phyloP scores from a whole-genome alignment of 2,329 filamentous ascomycete species.

The Epichloe uncinata region DNA sequence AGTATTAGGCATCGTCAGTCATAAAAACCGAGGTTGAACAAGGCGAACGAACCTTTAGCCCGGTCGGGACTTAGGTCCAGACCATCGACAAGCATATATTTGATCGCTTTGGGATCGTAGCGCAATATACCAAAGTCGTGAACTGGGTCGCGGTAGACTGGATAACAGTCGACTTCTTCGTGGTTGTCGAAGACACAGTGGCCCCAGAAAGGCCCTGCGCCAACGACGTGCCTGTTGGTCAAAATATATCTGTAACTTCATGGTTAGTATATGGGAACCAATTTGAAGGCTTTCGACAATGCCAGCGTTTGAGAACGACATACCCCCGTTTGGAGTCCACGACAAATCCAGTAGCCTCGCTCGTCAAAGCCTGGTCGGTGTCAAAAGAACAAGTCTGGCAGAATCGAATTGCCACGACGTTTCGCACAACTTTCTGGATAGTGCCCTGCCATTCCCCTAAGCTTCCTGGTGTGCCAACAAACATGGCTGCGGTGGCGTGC shows the following conservation, averaged over 20 bases:
- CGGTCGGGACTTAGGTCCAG: slow-evolving; percentile 73
- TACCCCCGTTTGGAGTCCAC: slow-evolving; percentile 85
- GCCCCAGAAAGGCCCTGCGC: slow-evolving; percentile 91
- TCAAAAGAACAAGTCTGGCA: slow-evolving; percentile 97
- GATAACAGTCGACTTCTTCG: slow-evolving; percentile 88
- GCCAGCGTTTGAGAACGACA: slow-evolving; percentile 17
- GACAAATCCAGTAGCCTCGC: slow-evolving; percentile 94
- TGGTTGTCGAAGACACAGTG: slow-evolving; percentile 99
- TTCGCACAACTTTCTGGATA: slow-evolving; percentile 85
- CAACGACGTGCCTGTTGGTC: slow-evolving; percentile 87
- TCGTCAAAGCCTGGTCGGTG: slow-evolving; percentile 86
- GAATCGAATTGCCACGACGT: slow-evolving; percentile 97
- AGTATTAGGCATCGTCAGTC: slow-evolving; percentile 8
- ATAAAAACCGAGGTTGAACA: neutral
- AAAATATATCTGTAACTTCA: slow-evolving; percentile 51
- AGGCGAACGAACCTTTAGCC: slow-evolving; percentile 43
- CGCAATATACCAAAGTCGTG: slow-evolving; percentile 97
- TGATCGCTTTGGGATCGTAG: slow-evolving; percentile 91
- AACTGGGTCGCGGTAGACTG: slow-evolving; percentile 94
- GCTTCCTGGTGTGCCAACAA: slow-evolving; percentile 25
- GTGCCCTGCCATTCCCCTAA: slow-evolving; percentile 79
- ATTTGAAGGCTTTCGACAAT: neutral
- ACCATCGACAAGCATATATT: slow-evolving; percentile 85
- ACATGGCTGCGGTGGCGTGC: slow-evolving; percentile 20
- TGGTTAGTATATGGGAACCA: neutral